These are phyloP conservation scores for Globisporangium iwayamae DNA, from an alignment of 352 stramenopile genomes.

Conservation along the genomic window DNA sequence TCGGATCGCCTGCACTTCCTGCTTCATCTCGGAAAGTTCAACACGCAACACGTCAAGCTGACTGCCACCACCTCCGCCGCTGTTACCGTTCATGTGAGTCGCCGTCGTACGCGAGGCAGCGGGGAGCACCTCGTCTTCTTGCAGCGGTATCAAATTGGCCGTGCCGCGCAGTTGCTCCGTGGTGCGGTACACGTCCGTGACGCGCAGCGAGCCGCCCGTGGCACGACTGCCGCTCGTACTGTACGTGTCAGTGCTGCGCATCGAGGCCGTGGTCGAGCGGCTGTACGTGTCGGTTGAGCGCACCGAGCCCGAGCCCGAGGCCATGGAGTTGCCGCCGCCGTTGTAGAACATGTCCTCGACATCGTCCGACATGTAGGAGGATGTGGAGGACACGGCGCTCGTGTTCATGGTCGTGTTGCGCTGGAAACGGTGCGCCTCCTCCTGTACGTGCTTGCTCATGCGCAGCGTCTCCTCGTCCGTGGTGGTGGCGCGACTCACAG, in stretches of 20 bases:
- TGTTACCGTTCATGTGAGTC: slow-evolving; percentile 15
- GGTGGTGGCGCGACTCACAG: slow-evolving; percentile 12
- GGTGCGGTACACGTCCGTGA: slow-evolving; percentile 47
- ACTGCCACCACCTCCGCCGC: neutral
- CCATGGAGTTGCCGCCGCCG: slow-evolving; percentile 12
- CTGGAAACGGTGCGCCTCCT: slow-evolving; percentile 30
- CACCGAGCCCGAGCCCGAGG: slow-evolving; percentile 12
- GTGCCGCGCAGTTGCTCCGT: slow-evolving; percentile 56
- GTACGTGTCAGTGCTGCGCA: slow-evolving; percentile 14
- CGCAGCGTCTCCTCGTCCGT: slow-evolving; percentile 37
- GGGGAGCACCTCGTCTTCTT: slow-evolving; percentile 51
- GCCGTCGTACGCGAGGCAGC: slow-evolving; percentile 17
- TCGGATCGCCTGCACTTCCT: slow-evolving; percentile 61
- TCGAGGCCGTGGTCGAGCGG: slow-evolving; percentile 2
- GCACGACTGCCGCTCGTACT: slow-evolving; percentile 12
- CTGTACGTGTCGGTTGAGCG: slow-evolving; percentile 36
- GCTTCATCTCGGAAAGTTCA: slow-evolving; percentile 60
- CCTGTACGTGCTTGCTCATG: slow-evolving; percentile 39
- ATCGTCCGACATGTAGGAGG: slow-evolving; percentile 51
- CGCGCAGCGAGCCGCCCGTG: slow-evolving; percentile 20
- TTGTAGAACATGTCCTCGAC: slow-evolving; percentile 70
- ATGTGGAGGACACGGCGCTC: slow-evolving; percentile 20
- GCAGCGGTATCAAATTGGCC: slow-evolving; percentile 39
- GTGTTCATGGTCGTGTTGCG: slow-evolving; percentile 32
- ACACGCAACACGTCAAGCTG: slow-evolving; percentile 37